Base-by-base conservation (phyloP, 2,329 filamentous ascomycete genomes). In the Lecanicillium sp. region DNA sequence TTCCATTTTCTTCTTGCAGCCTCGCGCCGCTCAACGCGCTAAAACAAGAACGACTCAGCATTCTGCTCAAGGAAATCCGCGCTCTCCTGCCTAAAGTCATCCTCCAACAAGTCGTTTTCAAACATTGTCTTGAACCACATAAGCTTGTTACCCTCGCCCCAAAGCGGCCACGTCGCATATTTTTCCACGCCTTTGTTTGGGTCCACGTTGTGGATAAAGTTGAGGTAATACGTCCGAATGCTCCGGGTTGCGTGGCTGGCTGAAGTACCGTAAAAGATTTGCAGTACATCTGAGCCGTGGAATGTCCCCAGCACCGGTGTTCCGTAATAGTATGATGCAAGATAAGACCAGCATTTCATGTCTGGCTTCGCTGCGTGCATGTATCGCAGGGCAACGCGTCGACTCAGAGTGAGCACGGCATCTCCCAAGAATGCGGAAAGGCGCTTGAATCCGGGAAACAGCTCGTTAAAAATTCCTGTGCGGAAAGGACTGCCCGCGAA, bases 171-270 rank as follows among this genome's bases (percentile, higher is more conserved):
- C 1, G 53, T 53, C 17, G 54, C 50, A 28, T 53, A 60, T 10
- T 55, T 50, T 50, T 62, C 48, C 48, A 63, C 46, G 44, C 64
- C 73, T 17, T 65, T 59, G 50, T 89, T 89, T 1, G 84, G 85
- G 53, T 89, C 76, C 31, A 81, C 58, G 32, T 79, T 75, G 55
- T 86, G 72, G 6, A 88, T 50, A 52, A 90, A 90, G 37, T 75
- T 79, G 50, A 81, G 68, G 52, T 87, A 89, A 57, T 88, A 89
- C 1, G 71, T 73, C 41, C 80, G 72, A 32, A 79, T 77, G 10
- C 74, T 69, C 7, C 52, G 57, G 19, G 72, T 72, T 2, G 80
- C 79, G 41, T 80, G 74, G 53, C 84, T 78, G 11, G 77, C 71
- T 35, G 73, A 51, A 12, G 83, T 57, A 1, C 81, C 81, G 43